phyloP scores from a whole-genome alignment of 2,329 filamentous ascomycete species.

The Alternaria sp. region DNA sequence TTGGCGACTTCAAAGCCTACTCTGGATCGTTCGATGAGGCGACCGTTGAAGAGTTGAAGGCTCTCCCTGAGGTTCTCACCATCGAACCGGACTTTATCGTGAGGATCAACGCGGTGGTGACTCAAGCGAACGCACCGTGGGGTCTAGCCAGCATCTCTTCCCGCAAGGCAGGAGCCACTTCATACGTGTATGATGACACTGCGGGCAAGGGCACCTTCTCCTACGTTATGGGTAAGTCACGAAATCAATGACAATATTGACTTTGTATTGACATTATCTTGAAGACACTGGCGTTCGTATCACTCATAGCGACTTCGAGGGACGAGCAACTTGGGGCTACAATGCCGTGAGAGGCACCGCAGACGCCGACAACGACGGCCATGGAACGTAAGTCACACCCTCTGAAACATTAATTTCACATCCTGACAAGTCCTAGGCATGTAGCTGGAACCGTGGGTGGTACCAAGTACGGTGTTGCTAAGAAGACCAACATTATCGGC shows the following conservation, averaged over 20 bases:
- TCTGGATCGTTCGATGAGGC: slow-evolving; percentile 38
- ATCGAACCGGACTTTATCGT: slow-evolving; percentile 39
- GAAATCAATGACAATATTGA: neutral
- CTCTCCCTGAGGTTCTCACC: slow-evolving; percentile 31
- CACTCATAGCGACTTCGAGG: slow-evolving; percentile 55
- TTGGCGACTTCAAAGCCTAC: slow-evolving; percentile 43
- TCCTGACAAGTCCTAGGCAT: slow-evolving; percentile 21
- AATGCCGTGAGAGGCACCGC: slow-evolving; percentile 28
- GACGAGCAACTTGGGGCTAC: slow-evolving; percentile 38
- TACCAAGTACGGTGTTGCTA: slow-evolving; percentile 42
- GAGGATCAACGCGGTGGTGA: slow-evolving; percentile 27
- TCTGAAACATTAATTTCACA: rapidly evolving
- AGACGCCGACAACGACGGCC: slow-evolving; percentile 36
- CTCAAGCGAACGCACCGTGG: slow-evolving; percentile 34
- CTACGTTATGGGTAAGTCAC: slow-evolving; percentile 58
- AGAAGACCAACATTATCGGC: slow-evolving; percentile 42
- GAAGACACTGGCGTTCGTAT: slow-evolving; percentile 66
- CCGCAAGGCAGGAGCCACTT: slow-evolving; percentile 17
- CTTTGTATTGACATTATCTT: neutral
- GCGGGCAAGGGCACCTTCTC: slow-evolving; percentile 36
- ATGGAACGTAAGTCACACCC: slow-evolving; percentile 29
- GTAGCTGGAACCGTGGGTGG: slow-evolving; percentile 42
- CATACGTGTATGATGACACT: slow-evolving; percentile 36
- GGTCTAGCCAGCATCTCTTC: slow-evolving; percentile 42
- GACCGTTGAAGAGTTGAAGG: slow-evolving; percentile 38